Evolutionary conservation across 2,329 filamentous ascomycete species (phyloP).

Genomic region (Talaromyces albobiverticillius): DNA sequence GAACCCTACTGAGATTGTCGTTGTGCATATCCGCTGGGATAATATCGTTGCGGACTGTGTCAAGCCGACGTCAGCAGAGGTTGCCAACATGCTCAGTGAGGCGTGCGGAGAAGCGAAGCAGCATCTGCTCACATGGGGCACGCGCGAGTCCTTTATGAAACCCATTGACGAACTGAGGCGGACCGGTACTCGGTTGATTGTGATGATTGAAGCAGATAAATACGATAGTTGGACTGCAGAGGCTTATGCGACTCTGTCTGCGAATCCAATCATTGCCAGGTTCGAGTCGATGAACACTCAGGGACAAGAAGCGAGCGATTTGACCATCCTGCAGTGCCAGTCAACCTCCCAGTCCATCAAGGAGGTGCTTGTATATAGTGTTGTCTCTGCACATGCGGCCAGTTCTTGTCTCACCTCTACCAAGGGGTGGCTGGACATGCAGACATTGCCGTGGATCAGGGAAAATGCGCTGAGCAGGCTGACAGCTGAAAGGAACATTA

Average conservation of each 20-base stretch:
- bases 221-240: slow-evolving; percentile 40
- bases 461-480: slow-evolving; percentile 41
- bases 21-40: slow-evolving; percentile 52
- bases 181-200: slow-evolving; percentile 36
- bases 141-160: slow-evolving; percentile 21
- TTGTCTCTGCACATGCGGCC: slow-evolving; percentile 43
- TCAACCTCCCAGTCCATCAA: slow-evolving; percentile 51
- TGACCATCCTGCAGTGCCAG: slow-evolving; percentile 50
- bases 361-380: slow-evolving; percentile 46
- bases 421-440: slow-evolving; percentile 49
- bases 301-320: slow-evolving; percentile 31
- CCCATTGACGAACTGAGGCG: slow-evolving; percentile 33
- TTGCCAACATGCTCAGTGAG: slow-evolving; percentile 29
- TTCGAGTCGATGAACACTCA: slow-evolving; percentile 34
- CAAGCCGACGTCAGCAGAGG: slow-evolving; percentile 40
- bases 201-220: slow-evolving; percentile 37
- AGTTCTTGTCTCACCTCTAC: slow-evolving; percentile 49
- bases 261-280: slow-evolving; percentile 36
- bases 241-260: slow-evolving; percentile 42
- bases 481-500: slow-evolving; percentile 39
- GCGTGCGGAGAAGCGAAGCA: slow-evolving; percentile 29
- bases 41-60: slow-evolving; percentile 49
- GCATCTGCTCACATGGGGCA: slow-evolving; percentile 31
- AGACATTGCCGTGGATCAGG: slow-evolving; percentile 48
- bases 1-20: slow-evolving; percentile 46